Base-by-base conservation (phyloP, 345 rosid genomes). In the Mangifera indica region DNA sequence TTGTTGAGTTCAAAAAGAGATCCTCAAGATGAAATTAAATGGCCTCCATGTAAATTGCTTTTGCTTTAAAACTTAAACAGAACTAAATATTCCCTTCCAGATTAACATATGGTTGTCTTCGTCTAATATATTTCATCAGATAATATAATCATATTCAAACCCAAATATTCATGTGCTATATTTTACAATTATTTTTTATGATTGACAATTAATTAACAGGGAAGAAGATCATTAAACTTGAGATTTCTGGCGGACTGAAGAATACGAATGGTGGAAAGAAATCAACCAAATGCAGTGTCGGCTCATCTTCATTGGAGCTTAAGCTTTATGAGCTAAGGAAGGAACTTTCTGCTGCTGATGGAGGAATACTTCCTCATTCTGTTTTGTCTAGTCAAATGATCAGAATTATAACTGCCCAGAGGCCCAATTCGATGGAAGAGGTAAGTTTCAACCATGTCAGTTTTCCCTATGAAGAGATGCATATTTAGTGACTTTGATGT, bases 351-450 rank as follows among this genome's bases (percentile, higher is more conserved):
- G 76, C 86, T 10, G 66, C 72, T 61, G 77, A 91, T 69, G 96
- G 92, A 70, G 90, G 86, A 73, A 88, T 93, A 81, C 85, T 89
- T 66, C 98, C 96, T 67, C 97, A 94, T 83, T 86, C 97, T 0
- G 80, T 94, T 68, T 83, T 92, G 77, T 88, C 98, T 32, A 80
- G 86, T 6, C 92, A 90, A 66, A 93, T 89, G 75, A 92, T 94
- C 77, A 74, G 88, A 74, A 67, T 44, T 74, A 85, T 92, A 78
- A 79, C 90, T 57, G 56, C 86, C 66, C 80, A 67, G 65, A 86
- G 75, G 78, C 98, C 98, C 40, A 73, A 67, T 60, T 83, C 97
- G 54, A 58, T 72, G 56, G 75, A 82, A 80, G 85, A 92, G 97
- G 98, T 66, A 72, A 80, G 87, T 80, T 54, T 32, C 61, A 51